Evolutionary conservation across 1,139 yeast species (phyloP), one percentile per base, ranked within the genome.

Genomic region (Lodderomyces parapsilosis): DNA sequence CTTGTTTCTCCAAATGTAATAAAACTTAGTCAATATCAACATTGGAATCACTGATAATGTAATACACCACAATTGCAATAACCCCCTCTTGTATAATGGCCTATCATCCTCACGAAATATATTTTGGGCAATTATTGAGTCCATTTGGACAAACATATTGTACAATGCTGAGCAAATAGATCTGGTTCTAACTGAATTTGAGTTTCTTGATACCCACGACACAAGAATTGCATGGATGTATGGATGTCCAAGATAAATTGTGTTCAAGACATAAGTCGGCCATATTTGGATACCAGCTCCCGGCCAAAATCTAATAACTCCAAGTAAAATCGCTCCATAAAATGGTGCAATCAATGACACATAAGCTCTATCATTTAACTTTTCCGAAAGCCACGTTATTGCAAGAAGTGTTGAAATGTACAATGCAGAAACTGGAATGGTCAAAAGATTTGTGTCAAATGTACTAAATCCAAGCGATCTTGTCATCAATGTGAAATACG

Each of bases 131-230:
- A 75, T 65, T 41, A 83, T 76, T 36, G 65, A 59, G 1, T 82
- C 83, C 0, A 76, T 58, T 57, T 83, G 89, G 1, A 78, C 81
- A 50, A 69, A 69, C 65, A 82, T 80, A 54, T 83, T 83, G 58
- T 80, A 81, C 30, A 82, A 46, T 0, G 89, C 82, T 2, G 51
- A 42, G 34, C 47, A 40, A n/a, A 48, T 39, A 0, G 87, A 76
- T 52, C 90, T 66, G 8, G 78, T 66, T 36, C 81, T 63, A 17
- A 83, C 81, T 23, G 83, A 70, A 49, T 80, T 78, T 11, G 87
- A 71, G 51, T 82, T 82, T 41, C 78, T 62, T 1, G 86, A 80
- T 42, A 78, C 73, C 83, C 86, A 79, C 6, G 81, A 66, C 36
- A 81, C 82, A 50, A 75, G 65, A 43, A 81, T 67, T 2, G 85